Base-by-base conservation (phyloP, 2,329 filamentous ascomycete genomes). In the Nemania sp. region DNA sequence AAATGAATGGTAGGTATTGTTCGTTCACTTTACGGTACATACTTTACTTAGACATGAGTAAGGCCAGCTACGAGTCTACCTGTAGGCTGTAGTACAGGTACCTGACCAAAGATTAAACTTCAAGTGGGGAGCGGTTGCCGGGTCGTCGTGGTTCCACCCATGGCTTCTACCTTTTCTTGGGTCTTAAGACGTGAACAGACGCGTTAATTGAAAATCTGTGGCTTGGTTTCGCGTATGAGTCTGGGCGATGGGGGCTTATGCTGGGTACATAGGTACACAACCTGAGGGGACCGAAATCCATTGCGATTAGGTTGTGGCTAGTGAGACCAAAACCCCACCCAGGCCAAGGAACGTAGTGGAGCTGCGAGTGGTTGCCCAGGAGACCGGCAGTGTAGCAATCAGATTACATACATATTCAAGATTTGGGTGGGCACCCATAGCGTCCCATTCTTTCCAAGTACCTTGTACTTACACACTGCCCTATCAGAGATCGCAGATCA, bases 191-290 rank as follows among this genome's bases (percentile, higher is more conserved):
- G 59, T 54, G 60, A 62, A 29, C 63, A 32, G 65, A 59, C 69
- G 69, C 69, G 69, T 71, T 68, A 71, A 71, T 68, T 71, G 65
- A 68, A 53, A 45, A 46, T 2, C 25, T 59, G 57, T 67, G 65
- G 64, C 62, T 63, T 48, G 40, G 15, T 61, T 62, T 64, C 57
- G 37, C 17, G 35, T 12, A 39, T 4, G 5, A 11, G 15, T 39
- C 15, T 35, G 11, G 35, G 25, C 25, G 25, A 4, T 4, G 25
- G 7, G 25, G 25, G n/a, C n/a, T n/a, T n/a, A n/a, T n/a, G n/a
- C n/a, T n/a, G n/a, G n/a, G n/a, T n/a, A n/a, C n/a, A n/a, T n/a
- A n/a, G n/a, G n/a, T n/a, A n/a, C n/a, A n/a, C n/a, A n/a, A n/a
- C n/a, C n/a, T n/a, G n/a, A n/a, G n/a, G n/a, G n/a, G n/a, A n/a